Conservation (phyloP, 345 rosid genomes). For the Clarkia xantiana region DNA sequence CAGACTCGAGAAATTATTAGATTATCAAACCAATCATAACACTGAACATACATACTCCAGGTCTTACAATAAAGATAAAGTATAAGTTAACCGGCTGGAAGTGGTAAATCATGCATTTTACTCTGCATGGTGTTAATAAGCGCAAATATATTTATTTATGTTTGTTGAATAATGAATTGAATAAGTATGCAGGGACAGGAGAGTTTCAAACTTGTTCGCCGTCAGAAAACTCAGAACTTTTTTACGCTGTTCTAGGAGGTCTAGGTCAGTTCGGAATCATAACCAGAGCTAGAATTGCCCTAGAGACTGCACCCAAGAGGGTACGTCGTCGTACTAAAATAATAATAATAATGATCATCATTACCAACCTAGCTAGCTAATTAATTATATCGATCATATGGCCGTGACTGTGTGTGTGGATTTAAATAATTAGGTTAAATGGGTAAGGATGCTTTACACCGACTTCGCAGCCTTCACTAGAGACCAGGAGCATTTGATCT, state of each 20-base stretch:
- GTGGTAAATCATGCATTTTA: no score
- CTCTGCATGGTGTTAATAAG: no score
- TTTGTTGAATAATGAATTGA: no score
- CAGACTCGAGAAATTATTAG: no score
- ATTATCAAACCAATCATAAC: no score
- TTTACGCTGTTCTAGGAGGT: conserved; percentile 24
- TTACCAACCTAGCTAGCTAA: background rate
- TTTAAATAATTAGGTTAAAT: conserved; percentile 5
- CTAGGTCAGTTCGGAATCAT: conserved; percentile 36
- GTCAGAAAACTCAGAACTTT: conserved; percentile 6
- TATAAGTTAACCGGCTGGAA: no score
- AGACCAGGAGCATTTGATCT: conserved; percentile 12
- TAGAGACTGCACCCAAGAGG: conserved; percentile 21
- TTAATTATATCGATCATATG: no score
- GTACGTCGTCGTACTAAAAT: no score
- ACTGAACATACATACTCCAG: no score
- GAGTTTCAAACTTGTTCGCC: conserved; percentile 8
- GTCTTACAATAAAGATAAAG: no score
- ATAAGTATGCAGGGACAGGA: conserved; percentile 9
- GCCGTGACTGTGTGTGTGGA: no score
- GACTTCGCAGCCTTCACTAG: conserved; percentile 6
- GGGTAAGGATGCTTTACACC: conserved; percentile 9
- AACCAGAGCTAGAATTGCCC: conserved; percentile 24
- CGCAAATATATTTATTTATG: no score
- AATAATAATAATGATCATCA: background rate